Base-by-base conservation (phyloP, 1,284 basidiomycete species). In the Irpex lacteus region DNA sequence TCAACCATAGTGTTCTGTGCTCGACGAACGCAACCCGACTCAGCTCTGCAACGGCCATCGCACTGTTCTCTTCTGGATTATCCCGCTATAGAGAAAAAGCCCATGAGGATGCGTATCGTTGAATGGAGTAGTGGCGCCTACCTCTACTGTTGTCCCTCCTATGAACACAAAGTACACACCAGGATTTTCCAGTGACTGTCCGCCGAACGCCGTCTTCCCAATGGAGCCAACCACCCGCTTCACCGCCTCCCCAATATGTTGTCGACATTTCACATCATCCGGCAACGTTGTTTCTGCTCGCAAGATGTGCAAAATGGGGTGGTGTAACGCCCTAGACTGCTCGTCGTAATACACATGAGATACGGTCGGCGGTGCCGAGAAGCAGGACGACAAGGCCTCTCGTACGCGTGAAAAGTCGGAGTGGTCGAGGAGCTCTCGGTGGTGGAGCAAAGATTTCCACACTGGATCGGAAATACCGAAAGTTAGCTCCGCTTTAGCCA, bases 361-460 rank as follows among this genome's bases (percentile, higher is more conserved):
- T 19, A 61, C 36, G 13, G 60, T n/a, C 9, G 60, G 36, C 7
- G 13, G 7, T 8, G 19, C 32, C 32, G 60, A 44, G 53, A 61
- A 40, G n/a, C 60, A 56, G 2, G 52, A 21, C 37, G 52, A 26
- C n/a, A 61, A 56, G 18, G 32, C 60, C 4, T 44, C 21, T 13
- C 60, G 50, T 18, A 61, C 40, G n/a, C 26, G n/a, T 13, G 34
- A 15, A 34, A 61, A 56, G 21, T 44, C 37, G 7, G 50, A 4
- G 60, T 53, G 49, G 52, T 38, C 7, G 53, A 37, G 32, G 21
- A 61, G 54, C 38, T 37, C 37, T 26, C 19, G 21, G 19, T 60
- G 60, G 47, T 60, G 60, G 4, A 36, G 49, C 15, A 60, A 34
- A 15, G 60, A 60, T 34, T 60, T 8, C 60, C 60, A 60, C 32